These are phyloP conservation scores for Chaetomium tenue DNA, from an alignment of 495 filamentous ascomycete genomes.

Conservation along the genomic window DNA sequence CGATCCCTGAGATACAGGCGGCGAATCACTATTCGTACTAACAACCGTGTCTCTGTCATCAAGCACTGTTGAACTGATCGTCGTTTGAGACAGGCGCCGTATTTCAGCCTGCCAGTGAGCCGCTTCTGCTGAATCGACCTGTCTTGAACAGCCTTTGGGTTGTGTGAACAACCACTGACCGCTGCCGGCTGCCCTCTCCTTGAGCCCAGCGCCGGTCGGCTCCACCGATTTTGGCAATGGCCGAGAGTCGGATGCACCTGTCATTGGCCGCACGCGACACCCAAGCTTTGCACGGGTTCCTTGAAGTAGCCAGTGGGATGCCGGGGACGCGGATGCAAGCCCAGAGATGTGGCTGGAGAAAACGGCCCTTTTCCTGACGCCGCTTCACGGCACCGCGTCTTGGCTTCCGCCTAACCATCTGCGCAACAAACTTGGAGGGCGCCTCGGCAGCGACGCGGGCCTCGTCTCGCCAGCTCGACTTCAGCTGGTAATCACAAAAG, in stretches of 20 bases:
- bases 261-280: conserved; percentile 18
- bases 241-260: conserved; percentile 6
- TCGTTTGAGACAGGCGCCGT: neutral
- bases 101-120: neutral
- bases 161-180: conserved; percentile 14
- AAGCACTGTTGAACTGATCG: conserved; percentile 4
- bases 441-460: conserved; percentile 11
- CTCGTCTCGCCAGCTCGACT: conserved; percentile 7
- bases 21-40: conserved; percentile 2
- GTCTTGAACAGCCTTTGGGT: neutral
- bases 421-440: neutral
- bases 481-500: conserved; percentile 4
- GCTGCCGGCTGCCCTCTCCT: neutral
- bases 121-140: neutral
- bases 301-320: neutral
- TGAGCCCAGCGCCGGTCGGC: neutral
- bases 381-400: conserved; percentile 19
- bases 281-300: neutral
- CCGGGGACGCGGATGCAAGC: conserved; percentile 12
- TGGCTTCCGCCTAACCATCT: conserved; percentile 9
- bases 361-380: conserved; percentile 28
- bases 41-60: neutral
- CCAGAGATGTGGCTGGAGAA: conserved; percentile 26
- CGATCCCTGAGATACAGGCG: conserved; percentile 8
- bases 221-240: conserved; percentile 12